These are phyloP conservation scores for Metschnikowia cerradonensis DNA, from an alignment of 805 yeast genomes.

Conservation along the genomic window DNA sequence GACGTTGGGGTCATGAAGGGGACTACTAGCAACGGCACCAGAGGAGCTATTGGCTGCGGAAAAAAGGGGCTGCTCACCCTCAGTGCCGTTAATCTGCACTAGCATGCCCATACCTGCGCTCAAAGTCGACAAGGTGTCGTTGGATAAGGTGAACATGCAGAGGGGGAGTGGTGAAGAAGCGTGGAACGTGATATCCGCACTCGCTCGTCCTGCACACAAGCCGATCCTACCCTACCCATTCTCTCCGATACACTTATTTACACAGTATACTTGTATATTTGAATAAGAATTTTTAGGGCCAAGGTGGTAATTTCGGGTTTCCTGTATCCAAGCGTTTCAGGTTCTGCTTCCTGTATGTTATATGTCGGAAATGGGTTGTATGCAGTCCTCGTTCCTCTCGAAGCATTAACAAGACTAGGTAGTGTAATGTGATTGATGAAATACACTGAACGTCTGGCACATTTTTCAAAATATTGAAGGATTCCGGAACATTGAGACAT, in stretches of 20 bases:
- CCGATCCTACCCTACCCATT: too few relatives aligned
- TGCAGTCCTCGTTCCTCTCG: too few relatives aligned
- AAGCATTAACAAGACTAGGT: too few relatives aligned
- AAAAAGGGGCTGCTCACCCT: background rate
- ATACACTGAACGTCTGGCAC: too few relatives aligned
- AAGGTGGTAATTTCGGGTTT: background rate
- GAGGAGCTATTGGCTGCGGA: background rate
- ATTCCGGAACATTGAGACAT: too few relatives aligned
- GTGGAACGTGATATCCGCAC: background rate
- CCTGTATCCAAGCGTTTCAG: background rate
- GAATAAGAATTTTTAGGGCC: too few relatives aligned
- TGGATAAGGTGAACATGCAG: constrained; percentile 3
- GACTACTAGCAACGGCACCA: background rate
- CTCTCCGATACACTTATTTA: too few relatives aligned
- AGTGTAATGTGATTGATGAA: too few relatives aligned
- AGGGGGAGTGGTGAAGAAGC: background rate
- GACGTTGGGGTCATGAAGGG: background rate
- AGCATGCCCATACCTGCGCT: background rate
- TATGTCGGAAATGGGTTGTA: too few relatives aligned
- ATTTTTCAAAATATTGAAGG: too few relatives aligned
- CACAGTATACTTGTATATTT: too few relatives aligned
- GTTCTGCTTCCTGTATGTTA: too few relatives aligned
- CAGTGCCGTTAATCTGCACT: background rate
- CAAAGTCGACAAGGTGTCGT: background rate
- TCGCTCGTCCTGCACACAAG: background rate